Evolutionary conservation across 2,329 filamentous ascomycete genomes (phyloP).

Genomic region (Didymella keratinophila): DNA sequence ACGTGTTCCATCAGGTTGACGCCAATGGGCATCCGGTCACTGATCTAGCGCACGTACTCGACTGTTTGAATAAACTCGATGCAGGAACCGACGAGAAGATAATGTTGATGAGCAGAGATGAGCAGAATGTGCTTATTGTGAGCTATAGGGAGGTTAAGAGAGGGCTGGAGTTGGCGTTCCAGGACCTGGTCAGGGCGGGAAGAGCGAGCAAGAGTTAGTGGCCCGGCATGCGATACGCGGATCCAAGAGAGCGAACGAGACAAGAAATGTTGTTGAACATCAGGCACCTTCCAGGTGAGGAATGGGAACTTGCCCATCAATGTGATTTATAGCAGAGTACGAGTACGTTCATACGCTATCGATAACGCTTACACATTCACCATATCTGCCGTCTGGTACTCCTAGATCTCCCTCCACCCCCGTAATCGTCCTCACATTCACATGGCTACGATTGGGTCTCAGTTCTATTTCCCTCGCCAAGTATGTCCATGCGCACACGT

Average conservation of each 20-base stretch:
- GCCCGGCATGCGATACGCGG: too few relatives aligned
- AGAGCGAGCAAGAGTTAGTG: conserved; percentile 41
- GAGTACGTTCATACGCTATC: conserved; percentile 6
- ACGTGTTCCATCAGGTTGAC: conserved; percentile 96
- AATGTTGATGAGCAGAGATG: conserved; percentile 84
- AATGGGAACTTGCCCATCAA: neutral
- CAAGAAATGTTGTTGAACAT: neutral
- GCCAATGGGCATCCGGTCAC: conserved; percentile 81
- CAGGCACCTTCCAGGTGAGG: neutral
- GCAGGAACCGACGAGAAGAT: conserved; percentile 87
- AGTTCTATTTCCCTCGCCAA: too few relatives aligned
- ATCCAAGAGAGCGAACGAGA: neutral
- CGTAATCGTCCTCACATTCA: too few relatives aligned
- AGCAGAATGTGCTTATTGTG: conserved; percentile 86
- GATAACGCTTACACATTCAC: conserved; percentile 6
- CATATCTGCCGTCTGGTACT: too few relatives aligned
- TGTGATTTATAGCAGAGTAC: neutral
- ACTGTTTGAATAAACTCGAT: conserved; percentile 90
- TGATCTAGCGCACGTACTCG: conserved; percentile 86
- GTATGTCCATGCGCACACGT: too few relatives aligned
- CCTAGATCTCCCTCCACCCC: too few relatives aligned
- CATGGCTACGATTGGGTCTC: too few relatives aligned
- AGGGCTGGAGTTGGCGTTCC: conserved; percentile 67
- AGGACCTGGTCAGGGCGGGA: conserved; percentile 58
- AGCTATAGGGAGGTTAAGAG: conserved; percentile 88